Conservation (phyloP, 768 basidiomycete species). For the Xerocomus brunneocitrinus region DNA sequence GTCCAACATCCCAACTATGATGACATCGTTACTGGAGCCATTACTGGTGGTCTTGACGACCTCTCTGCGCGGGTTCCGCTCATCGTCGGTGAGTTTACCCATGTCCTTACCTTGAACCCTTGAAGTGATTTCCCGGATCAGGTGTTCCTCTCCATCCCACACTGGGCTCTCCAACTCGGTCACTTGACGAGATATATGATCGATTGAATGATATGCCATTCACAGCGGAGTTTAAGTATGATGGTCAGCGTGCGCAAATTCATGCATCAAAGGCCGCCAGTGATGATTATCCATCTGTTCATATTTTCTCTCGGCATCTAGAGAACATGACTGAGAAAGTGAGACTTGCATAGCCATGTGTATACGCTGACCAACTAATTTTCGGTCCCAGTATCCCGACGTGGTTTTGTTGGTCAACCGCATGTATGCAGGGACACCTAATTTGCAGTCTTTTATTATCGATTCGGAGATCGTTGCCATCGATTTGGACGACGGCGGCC, state of each 20-base stretch:
- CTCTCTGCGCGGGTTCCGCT: slow-evolving; percentile 60
- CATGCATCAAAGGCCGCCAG: slow-evolving; percentile 42
- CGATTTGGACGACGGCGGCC: slow-evolving; percentile 53
- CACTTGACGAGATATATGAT: slow-evolving; percentile 78
- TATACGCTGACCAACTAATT: slow-evolving; percentile 6
- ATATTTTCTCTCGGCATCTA: slow-evolving; percentile 83
- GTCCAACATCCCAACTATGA: slow-evolving; percentile 76
- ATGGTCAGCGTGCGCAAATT: slow-evolving; percentile 84
- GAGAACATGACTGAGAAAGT: slow-evolving; percentile 92
- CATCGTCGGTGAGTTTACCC: slow-evolving; percentile 53
- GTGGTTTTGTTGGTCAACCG: slow-evolving; percentile 53
- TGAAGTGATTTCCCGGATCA: slow-evolving; percentile 22
- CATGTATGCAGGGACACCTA: slow-evolving; percentile 42
- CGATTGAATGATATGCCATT: slow-evolving; percentile 63
- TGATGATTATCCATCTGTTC: slow-evolving; percentile 36
- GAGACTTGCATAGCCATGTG: slow-evolving; percentile 8
- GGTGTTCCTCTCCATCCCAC: slow-evolving; percentile 84
- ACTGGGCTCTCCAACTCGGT: slow-evolving; percentile 81
- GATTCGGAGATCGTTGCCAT: slow-evolving; percentile 89
- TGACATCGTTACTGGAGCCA: slow-evolving; percentile 57
- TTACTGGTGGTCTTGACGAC: slow-evolving; percentile 56
- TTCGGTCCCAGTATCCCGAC: slow-evolving; percentile 68
- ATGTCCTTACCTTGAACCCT: slow-evolving; percentile 3
- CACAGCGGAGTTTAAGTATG: slow-evolving; percentile 87
- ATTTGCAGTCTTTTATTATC: slow-evolving; percentile 63